Evolutionary conservation across 495 filamentous ascomycete genomes (phyloP).

Genomic region (Penicillium bialowiezense): DNA sequence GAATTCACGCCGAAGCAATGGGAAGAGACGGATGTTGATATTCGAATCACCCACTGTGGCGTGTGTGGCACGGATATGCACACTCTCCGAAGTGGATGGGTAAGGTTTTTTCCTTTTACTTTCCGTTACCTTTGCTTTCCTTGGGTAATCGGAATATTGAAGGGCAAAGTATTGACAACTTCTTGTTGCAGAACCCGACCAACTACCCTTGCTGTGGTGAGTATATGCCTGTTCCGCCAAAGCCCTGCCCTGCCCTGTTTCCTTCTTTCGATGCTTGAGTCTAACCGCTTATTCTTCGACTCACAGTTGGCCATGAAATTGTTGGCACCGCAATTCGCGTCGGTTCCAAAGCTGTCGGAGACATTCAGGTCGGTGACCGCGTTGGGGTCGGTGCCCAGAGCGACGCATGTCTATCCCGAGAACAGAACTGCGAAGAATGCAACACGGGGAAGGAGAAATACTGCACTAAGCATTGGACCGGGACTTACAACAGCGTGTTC

Average conservation of each 20-base stretch:
- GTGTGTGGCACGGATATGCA: not conserved
- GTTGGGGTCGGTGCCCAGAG: not conserved
- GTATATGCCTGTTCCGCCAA: too few species aligned
- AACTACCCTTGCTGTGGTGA: too few species aligned
- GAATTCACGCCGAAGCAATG: not conserved
- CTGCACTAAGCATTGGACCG: conserved; percentile 50
- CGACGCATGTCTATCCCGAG: conserved; percentile 18
- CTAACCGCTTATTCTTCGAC: too few species aligned
- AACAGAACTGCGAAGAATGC: conserved; percentile 56
- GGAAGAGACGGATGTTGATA: not conserved
- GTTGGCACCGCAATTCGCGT: not conserved
- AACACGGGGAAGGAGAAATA: conserved; percentile 53
- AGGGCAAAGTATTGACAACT: too few species aligned
- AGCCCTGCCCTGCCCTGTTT: too few species aligned
- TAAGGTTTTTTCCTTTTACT: too few species aligned
- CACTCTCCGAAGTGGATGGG: too few species aligned
- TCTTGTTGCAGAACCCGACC: too few species aligned
- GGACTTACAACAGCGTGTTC: conserved; percentile 12
- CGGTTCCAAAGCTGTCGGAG: not conserved
- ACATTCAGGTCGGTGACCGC: not conserved
- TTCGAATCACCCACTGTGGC: not conserved
- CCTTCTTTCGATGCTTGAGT: too few species aligned
- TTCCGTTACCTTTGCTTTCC: too few species aligned
- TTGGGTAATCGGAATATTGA: too few species aligned
- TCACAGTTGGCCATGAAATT: too few species aligned